Evolutionary conservation across 2,329 filamentous ascomycete genomes (phyloP).

Genomic region (Zymoseptoria ardabiliae): DNA sequence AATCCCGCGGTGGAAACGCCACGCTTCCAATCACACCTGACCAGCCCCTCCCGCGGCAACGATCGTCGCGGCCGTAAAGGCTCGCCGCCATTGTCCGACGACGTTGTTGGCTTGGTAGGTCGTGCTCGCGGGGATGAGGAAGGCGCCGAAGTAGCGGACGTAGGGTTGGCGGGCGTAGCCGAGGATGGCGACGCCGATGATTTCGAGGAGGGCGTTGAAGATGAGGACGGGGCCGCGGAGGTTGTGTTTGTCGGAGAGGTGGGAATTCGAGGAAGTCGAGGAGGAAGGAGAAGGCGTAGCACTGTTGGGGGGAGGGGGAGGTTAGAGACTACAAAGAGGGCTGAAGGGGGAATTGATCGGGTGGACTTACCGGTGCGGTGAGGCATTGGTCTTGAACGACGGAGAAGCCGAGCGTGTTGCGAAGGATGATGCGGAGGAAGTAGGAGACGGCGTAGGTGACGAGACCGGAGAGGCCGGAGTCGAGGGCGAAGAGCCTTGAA

Average conservation of each 20-base stretch:
- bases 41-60: conserved; percentile 68
- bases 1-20: conserved; percentile 51
- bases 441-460: conserved; percentile 40
- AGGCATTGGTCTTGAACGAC: conserved; percentile 61
- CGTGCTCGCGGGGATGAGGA: conserved; percentile 63
- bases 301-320: neutral
- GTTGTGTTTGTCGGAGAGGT: conserved; percentile 5
- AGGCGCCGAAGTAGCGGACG: conserved; percentile 66
- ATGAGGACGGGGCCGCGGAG: conserved; percentile 42
- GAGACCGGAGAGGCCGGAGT: neutral
- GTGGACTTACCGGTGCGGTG: conserved; percentile 34
- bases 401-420: conserved; percentile 48
- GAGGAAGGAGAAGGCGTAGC: conserved; percentile 7
- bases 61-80: conserved; percentile 28
- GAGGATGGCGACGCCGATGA: conserved; percentile 66
- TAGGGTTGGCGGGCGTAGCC: conserved; percentile 53
- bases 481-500: neutral
- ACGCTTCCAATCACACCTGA: conserved; percentile 66
- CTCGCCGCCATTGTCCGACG: neutral
- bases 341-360: too few relatives aligned
- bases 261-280: conserved; percentile 1
- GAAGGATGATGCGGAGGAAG: conserved; percentile 69
- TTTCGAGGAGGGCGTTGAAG: conserved; percentile 54
- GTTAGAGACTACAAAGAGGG: neutral
- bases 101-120: conserved; percentile 79